Evolutionary conservation across 2,329 filamentous ascomycete species (phyloP).

Genomic region (Periglandula ipomoeae): DNA sequence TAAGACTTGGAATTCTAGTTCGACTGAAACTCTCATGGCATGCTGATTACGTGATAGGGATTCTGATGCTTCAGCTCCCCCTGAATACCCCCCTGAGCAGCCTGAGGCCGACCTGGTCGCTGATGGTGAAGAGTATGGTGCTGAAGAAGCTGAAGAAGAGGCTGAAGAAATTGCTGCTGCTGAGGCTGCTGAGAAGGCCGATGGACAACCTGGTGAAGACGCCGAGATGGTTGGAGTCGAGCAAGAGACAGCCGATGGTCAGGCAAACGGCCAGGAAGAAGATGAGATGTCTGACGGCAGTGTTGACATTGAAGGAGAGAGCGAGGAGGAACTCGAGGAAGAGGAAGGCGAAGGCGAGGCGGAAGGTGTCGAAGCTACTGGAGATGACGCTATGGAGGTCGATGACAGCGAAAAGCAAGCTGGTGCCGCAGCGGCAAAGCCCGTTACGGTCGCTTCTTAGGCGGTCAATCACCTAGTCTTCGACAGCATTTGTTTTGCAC

Average conservation of each 20-base stretch:
- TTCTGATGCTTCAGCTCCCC: slow-evolving; percentile 90
- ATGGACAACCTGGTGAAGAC: slow-evolving; percentile 44
- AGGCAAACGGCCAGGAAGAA: slow-evolving; percentile 45
- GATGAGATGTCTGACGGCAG: slow-evolving; percentile 62
- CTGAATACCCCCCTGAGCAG: slow-evolving; percentile 95
- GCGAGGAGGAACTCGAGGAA: slow-evolving; percentile 57
- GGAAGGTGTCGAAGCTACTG: slow-evolving; percentile 18
- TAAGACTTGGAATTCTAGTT: slow-evolving; percentile 34
- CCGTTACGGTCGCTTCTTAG: slow-evolving; percentile 27
- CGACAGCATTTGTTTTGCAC: not conserved
- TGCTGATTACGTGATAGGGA: slow-evolving; percentile 52
- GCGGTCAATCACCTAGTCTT: not conserved
- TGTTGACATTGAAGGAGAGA: slow-evolving; percentile 72
- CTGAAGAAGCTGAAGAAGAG: slow-evolving; percentile 84
- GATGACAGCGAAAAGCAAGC: slow-evolving; percentile 30
- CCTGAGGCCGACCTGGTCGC: slow-evolving; percentile 82
- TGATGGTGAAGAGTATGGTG: slow-evolving; percentile 85
- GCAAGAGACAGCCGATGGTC: slow-evolving; percentile 26
- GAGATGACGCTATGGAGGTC: slow-evolving; percentile 41
- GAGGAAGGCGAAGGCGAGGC: slow-evolving; percentile 27
- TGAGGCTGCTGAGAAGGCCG: slow-evolving; percentile 36
- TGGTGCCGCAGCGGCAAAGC: slow-evolving; percentile 21
- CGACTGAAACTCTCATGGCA: not conserved
- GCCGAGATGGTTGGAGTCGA: slow-evolving; percentile 68
- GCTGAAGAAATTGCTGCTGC: slow-evolving; percentile 55